Evolutionary conservation across 2,329 filamentous ascomycete species (phyloP), one percentile per base, ranked within the genome.

Genomic region (Ascochyta fabae): DNA sequence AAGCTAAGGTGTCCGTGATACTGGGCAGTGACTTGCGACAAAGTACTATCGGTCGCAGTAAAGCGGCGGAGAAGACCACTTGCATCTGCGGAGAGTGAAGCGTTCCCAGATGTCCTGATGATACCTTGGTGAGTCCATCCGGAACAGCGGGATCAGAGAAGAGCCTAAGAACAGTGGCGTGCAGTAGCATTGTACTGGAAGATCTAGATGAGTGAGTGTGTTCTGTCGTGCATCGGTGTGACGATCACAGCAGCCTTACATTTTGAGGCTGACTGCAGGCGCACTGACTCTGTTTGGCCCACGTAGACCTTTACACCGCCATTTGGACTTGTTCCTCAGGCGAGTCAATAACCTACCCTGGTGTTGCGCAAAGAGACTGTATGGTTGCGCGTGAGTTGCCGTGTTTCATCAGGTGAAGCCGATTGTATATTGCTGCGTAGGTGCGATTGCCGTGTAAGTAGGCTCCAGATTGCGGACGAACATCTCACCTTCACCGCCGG

Each of bases 271-370:
- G 52, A 56, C 42, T 41, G 47, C 53, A 50, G 53, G 42, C 36
- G 53, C 47, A 51, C 39, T 47, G 53, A 45, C 47, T 33, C 35
- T 47, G 26, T 34, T 47, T 43, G 42, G 47, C 34, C 47, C 48
- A 51, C 53, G 53, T 56, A 47, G n/a, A 51, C n/a, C 16, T 56
- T 56, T 43, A 47, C 53, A 56, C 47, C 53, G 53, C 53, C 47
- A 33, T 51, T 51, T 48, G 13, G 33, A 19, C 4, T 23, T 22
- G 16, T 24, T 34, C 36, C 31, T 39, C 26, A 51, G 24, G 38
- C 38, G 47, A 5, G 5, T 22, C 16, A 19, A 26, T 15, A n/a
- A 16, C 29, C n/a, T 22, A 24, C 33, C 23, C 7, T 29, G 13
- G 19, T 6, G 36, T 19, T 26, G 33, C 43, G 13, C 6, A 23